Evolutionary conservation across 805 yeast species (phyloP).

Genomic region (Cyberlindnera amylophila): DNA sequence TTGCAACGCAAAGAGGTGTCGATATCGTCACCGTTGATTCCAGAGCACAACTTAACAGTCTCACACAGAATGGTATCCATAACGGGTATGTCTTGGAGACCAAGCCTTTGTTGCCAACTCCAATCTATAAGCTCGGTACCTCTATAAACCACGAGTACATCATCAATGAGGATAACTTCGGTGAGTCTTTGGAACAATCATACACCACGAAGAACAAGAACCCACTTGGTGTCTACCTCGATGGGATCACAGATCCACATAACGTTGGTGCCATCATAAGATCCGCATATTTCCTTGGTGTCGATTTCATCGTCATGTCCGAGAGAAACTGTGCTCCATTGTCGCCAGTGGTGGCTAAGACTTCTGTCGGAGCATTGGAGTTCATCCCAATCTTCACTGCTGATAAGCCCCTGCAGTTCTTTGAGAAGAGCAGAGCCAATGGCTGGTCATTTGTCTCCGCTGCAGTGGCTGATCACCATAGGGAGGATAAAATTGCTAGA

Average conservation of each 20-base stretch:
- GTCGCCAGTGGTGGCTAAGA: slow-evolving; percentile 74
- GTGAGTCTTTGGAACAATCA: slow-evolving; percentile 21
- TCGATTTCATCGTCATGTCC: slow-evolving; percentile 70
- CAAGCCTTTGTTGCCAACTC: slow-evolving; percentile 41
- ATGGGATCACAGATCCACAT: slow-evolving; percentile 82
- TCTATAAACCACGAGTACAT: slow-evolving; percentile 16
- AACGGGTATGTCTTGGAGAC: slow-evolving; percentile 77
- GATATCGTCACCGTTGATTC: slow-evolving; percentile 15
- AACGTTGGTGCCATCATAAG: slow-evolving; percentile 81
- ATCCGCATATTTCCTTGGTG: slow-evolving; percentile 79
- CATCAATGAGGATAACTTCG: slow-evolving; percentile 27
- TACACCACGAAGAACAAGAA: slow-evolving; percentile 26
- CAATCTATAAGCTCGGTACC: slow-evolving; percentile 26
- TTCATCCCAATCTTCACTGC: slow-evolving; percentile 57
- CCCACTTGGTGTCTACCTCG: slow-evolving; percentile 74
- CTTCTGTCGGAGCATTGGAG: slow-evolving; percentile 84
- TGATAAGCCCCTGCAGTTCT: slow-evolving; percentile 56
- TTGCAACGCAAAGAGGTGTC: slow-evolving; percentile 38
- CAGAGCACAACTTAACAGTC: slow-evolving; percentile 49
- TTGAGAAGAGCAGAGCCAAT: slow-evolving; percentile 45
- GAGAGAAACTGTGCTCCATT: slow-evolving; percentile 68
- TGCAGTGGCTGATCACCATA: slow-evolving; percentile 36
- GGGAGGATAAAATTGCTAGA: slow-evolving; percentile 26
- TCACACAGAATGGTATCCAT: slow-evolving; percentile 70
- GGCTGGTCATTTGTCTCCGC: slow-evolving; percentile 77